Evolutionary conservation across 352 stramenopile species (phyloP), one percentile per base, ranked within the genome.

Genomic region (Aphanomyces cochlioides): DNA sequence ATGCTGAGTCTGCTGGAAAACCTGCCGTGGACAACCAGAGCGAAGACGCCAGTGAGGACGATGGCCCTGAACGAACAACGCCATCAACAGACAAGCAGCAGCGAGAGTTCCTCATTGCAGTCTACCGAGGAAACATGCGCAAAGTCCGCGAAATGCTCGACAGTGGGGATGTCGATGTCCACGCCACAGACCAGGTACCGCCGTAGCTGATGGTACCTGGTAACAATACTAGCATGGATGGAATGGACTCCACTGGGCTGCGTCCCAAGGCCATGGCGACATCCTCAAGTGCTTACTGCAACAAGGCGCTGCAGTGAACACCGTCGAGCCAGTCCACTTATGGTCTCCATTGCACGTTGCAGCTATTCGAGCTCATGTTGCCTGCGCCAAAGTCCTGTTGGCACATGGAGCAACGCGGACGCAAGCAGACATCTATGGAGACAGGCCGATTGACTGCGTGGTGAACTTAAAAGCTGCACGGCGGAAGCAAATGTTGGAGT

Each of bases 211-310:
- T 28, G 28, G 28, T 28, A 28, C 28, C 1, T 2, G 1, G 28
- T 28, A 28, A 28, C 28, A 28, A 28, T 0, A 28, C 21, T 48
- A 92, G 83, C 85, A 93, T 54, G 85, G 83, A 17, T 93, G 83
- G 85, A 90, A 79, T 66, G 85, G 78, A 2, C 66, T 93, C 60
- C 85, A 93, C 67, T 93, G 83, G 85, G 83, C 85, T 17, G 82
- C 83, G 6, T 90, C 85, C 7, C 83, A 90, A 67, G 77, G 77
- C 10, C 83, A 91, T 61, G 56, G 28, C 5, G 79, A 88, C 19
- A 76, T 91, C 7, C 71, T 93, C 3, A 66, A 75, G 28, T 38
- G 79, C 13, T 69, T 93, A 41, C 60, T 93, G 7, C 69, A 79
- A 50, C 72, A 74, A 56, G 78, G 77, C 8, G 72, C 77, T 2